A percentile compares a stretch with the other conserved stretches of the same genome.
phyloP scores from a whole-genome alignment of 2,329 filamentous ascomycete genomes.

The Colletotrichum melonis region DNA sequence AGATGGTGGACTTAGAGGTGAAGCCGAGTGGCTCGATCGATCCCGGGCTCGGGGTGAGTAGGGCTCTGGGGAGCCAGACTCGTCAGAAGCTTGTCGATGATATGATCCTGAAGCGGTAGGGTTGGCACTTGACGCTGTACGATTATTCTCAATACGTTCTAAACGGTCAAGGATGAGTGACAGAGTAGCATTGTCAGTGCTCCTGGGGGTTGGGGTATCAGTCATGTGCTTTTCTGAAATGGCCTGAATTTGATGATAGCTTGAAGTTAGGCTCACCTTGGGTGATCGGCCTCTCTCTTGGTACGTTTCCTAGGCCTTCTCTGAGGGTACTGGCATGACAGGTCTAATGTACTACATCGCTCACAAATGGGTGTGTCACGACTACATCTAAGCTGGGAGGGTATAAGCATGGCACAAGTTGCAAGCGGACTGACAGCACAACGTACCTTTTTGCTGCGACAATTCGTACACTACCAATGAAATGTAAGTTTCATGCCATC shows the following conservation, averaged over 20 bases:
- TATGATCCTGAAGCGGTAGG: constrained; percentile 17
- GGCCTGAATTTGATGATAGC: background rate
- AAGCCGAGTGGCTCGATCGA: background rate
- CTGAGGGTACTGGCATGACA: constrained; percentile 43
- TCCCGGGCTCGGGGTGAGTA: background rate
- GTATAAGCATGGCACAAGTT: background rate
- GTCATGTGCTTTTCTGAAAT: background rate
- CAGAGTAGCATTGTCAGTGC: constrained; percentile 36
- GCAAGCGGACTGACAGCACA: background rate
- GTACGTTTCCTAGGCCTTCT: constrained; percentile 39
- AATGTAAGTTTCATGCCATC: background rate
- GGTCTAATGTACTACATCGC: constrained; percentile 40
- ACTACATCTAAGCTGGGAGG: constrained; percentile 42
- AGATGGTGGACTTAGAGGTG: background rate
- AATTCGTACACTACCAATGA: constrained; percentile 18
- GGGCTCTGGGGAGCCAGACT: background rate
- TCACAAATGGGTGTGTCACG: constrained; percentile 43
- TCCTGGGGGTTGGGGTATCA: background rate
- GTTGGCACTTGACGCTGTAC: background rate
- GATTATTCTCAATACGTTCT: constrained; percentile 41
- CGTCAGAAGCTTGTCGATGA: background rate
- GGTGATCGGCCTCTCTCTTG: constrained; percentile 33
- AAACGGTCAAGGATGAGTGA: constrained; percentile 44
- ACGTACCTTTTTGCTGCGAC: constrained; percentile 26
- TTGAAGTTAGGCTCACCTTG: constrained; percentile 31